A percentile compares a stretch with the other conserved stretches of the same genome.
phyloP scores from a whole-genome alignment of 108 stramenopile genomes.

The Conticribra weissflogii region DNA sequence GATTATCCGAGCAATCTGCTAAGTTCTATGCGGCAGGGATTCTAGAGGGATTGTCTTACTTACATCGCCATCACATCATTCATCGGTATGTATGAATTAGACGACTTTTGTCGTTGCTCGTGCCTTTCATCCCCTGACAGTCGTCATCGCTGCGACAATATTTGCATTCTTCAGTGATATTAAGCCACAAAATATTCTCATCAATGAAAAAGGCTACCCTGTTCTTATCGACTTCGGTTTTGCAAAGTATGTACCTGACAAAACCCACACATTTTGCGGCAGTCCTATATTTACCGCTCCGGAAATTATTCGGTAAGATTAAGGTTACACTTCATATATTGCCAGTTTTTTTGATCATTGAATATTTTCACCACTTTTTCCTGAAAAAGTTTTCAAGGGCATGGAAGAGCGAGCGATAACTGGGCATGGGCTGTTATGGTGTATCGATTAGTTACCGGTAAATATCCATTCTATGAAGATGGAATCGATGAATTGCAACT shows the following conservation, averaged over 20 bases:
- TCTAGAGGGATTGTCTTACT: conserved; percentile 59
- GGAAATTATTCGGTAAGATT: conserved; percentile 9
- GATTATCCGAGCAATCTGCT: conserved; percentile 22
- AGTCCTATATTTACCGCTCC: conserved; percentile 30
- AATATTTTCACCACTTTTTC: not conserved
- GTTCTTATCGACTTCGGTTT: conserved; percentile 80
- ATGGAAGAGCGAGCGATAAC: conserved; percentile 3
- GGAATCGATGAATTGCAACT: conserved; percentile 55
- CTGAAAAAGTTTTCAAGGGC: conserved; percentile 9
- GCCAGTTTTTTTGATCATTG: not conserved
- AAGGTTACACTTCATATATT: not conserved
- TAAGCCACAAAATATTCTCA: conserved; percentile 78
- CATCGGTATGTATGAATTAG: conserved; percentile 47
- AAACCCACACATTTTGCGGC: conserved; percentile 24
- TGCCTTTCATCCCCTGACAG: no score
- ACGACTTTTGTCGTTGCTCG: no score
- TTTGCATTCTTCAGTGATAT: conserved; percentile 50
- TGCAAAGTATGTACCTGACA: conserved; percentile 35
- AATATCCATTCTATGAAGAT: conserved; percentile 22
- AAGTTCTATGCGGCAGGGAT: conserved; percentile 59
- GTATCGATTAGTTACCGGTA: conserved; percentile 18
- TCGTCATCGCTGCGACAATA: not conserved
- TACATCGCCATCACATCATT: conserved; percentile 70
- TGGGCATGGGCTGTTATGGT: conserved; percentile 24
- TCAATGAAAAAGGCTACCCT: conserved; percentile 64